Evolutionary conservation across 768 basidiomycete genomes (phyloP).

Genomic region (Tulasnella sp.): DNA sequence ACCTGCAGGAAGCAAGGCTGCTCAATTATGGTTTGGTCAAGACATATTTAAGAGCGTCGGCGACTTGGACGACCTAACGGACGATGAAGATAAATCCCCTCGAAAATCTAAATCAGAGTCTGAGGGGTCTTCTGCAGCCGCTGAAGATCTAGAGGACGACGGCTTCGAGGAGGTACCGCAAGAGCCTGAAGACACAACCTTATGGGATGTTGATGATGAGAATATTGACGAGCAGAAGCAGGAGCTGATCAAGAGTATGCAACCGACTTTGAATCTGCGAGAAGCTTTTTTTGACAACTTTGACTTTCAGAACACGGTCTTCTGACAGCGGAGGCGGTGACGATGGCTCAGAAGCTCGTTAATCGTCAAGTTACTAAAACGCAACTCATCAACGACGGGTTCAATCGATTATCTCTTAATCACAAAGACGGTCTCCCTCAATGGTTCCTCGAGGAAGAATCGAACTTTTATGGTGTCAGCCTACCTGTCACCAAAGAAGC

Average conservation of each 20-base stretch:
- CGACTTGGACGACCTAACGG: conserved; percentile 39
- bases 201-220: conserved; percentile 78
- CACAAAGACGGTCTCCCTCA: conserved; percentile 86
- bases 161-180: conserved; percentile 76
- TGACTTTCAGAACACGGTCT: conserved; percentile 65
- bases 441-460: conserved; percentile 98
- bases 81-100: conserved; percentile 37
- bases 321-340: conserved; percentile 82
- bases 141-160: conserved; percentile 44
- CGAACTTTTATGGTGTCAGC: conserved; percentile 88
- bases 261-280: neutral
- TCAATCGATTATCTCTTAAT: conserved; percentile 88
- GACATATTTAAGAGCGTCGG: conserved; percentile 66
- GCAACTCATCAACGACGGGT: conserved; percentile 88
- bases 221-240: conserved; percentile 66
- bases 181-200: conserved; percentile 57
- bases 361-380: conserved; percentile 88
- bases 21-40: conserved; percentile 95
- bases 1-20: conserved; percentile 47
- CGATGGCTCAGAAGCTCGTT: conserved; percentile 83
- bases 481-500: conserved; percentile 98
- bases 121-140: conserved; percentile 31
- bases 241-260: conserved; percentile 63
- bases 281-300: neutral
- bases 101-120: conserved; percentile 33